These are phyloP conservation scores for Metschnikowia colocasiae DNA, from an alignment of 805 yeast species.

Conservation along the genomic window DNA sequence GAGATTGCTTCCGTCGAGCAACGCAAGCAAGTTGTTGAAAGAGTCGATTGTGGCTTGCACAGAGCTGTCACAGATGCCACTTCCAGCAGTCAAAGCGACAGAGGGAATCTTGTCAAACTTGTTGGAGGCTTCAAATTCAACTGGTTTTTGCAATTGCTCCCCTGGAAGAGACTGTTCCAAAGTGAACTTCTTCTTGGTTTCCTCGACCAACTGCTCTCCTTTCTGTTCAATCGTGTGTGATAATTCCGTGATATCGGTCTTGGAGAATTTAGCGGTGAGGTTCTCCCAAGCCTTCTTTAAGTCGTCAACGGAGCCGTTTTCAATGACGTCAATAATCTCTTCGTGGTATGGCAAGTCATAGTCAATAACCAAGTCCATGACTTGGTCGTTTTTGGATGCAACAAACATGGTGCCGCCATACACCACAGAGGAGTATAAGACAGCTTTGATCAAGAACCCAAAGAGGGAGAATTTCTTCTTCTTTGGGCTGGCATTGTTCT, in stretches of 20 bases:
- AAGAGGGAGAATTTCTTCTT: slow-evolving; percentile 31
- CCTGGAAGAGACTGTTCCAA: slow-evolving; percentile 28
- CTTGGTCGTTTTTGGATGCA: slow-evolving; percentile 42
- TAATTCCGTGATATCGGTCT: slow-evolving; percentile 29
- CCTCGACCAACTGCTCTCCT: slow-evolving; percentile 34
- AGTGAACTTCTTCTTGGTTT: slow-evolving; percentile 33
- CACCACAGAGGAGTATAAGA: slow-evolving; percentile 25
- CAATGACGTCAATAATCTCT: slow-evolving; percentile 36
- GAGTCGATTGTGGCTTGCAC: slow-evolving; percentile 35
- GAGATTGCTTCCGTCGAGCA: slow-evolving; percentile 30
- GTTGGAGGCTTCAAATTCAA: slow-evolving; percentile 32
- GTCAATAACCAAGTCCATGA: slow-evolving; percentile 43
- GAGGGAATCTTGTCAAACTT: slow-evolving; percentile 32
- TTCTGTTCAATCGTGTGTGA: slow-evolving; percentile 31
- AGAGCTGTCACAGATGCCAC: slow-evolving; percentile 27
- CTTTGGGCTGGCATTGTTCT: slow-evolving; percentile 15
- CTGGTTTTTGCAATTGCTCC: slow-evolving; percentile 41
- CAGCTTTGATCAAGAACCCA: slow-evolving; percentile 29
- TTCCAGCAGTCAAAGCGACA: slow-evolving; percentile 22
- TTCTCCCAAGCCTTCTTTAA: slow-evolving; percentile 20
- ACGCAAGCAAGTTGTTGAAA: slow-evolving; percentile 36
- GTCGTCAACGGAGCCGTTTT: slow-evolving; percentile 34
- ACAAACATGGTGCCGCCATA: slow-evolving; percentile 39
- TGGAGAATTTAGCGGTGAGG: slow-evolving; percentile 23
- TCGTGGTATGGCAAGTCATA: slow-evolving; percentile 42